Conservation (phyloP, 345 rosid species). For the Kernera saxatilis region DNA sequence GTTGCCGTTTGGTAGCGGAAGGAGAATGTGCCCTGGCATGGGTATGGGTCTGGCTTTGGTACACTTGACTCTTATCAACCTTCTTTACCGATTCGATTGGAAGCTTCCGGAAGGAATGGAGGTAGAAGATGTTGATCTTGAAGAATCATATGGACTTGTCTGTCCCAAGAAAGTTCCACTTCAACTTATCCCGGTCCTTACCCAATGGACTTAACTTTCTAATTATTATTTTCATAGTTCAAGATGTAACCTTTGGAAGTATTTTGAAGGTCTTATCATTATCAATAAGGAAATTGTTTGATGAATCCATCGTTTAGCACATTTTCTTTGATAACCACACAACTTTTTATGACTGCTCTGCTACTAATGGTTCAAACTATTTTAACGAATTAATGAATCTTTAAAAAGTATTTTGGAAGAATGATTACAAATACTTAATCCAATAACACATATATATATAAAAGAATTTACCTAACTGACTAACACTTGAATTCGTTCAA, state of each 20-base stretch:
- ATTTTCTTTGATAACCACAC: not conserved
- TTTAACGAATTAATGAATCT: too few species aligned
- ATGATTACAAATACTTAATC: too few species aligned
- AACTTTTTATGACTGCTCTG: not conserved
- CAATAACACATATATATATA: too few species aligned
- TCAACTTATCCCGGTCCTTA: constrained; percentile 17
- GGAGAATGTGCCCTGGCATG: constrained; percentile 61
- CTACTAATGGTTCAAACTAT: not conserved
- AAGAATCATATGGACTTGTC: constrained; percentile 40
- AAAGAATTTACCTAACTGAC: too few species aligned
- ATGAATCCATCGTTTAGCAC: not conserved
- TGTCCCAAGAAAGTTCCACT: constrained; percentile 51
- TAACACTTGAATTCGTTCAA: too few species aligned
- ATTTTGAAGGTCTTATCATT: not conserved
- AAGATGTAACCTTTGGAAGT: not conserved
- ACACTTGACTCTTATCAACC: constrained; percentile 43
- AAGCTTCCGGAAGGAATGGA: constrained; percentile 40
- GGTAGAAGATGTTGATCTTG: constrained; percentile 42
- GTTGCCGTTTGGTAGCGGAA: constrained; percentile 56
- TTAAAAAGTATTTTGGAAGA: too few species aligned
- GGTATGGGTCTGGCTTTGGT: constrained; percentile 34
- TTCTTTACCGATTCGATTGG: constrained; percentile 48
- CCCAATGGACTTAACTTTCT: constrained; percentile 3
- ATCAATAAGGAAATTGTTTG: not conserved
- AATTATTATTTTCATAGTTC: not conserved